Evolutionary conservation across 805 yeast genomes (phyloP).

Genomic region (Pichia insulana): DNA sequence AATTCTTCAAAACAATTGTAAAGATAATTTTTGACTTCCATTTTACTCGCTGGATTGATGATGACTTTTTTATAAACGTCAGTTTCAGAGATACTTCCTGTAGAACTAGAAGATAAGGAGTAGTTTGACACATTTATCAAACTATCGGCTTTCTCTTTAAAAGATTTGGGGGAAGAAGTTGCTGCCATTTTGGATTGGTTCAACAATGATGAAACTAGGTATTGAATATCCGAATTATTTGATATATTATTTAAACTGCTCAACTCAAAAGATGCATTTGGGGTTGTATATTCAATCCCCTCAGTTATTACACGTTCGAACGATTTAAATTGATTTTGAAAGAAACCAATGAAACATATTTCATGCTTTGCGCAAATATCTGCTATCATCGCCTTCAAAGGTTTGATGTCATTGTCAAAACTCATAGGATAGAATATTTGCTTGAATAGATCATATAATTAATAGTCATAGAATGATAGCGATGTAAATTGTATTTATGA

Average conservation of each 20-base stretch:
- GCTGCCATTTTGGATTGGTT: conserved; percentile 3
- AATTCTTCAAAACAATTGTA: conserved; percentile 29
- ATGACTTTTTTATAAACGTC: conserved; percentile 8
- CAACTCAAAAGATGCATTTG: conserved; percentile 3
- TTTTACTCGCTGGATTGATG: conserved; percentile 15
- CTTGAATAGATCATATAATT: not conserved
- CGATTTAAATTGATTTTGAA: conserved; percentile 2
- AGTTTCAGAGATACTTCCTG: not conserved
- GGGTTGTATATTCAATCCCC: conserved; percentile 2
- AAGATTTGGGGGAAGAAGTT: conserved; percentile 5
- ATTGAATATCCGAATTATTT: conserved; percentile 5
- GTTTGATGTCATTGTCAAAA: conserved; percentile 2
- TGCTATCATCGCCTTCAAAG: not conserved
- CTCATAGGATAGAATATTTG: not conserved
- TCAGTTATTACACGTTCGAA: conserved; percentile 6
- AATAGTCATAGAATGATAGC: not conserved
- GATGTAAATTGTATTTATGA: too few species aligned
- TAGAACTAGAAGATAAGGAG: conserved; percentile 2
- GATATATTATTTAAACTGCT: conserved; percentile 3
- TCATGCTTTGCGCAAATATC: conserved; percentile 8
- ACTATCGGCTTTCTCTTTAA: not conserved
- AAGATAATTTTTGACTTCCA: conserved; percentile 19
- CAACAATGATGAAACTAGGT: conserved; percentile 1
- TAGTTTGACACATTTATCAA: not conserved
- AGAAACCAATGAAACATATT: conserved; percentile 10